Conservation (phyloP, 148 eudicot genomes). For the Rhododendron molle region DNA sequence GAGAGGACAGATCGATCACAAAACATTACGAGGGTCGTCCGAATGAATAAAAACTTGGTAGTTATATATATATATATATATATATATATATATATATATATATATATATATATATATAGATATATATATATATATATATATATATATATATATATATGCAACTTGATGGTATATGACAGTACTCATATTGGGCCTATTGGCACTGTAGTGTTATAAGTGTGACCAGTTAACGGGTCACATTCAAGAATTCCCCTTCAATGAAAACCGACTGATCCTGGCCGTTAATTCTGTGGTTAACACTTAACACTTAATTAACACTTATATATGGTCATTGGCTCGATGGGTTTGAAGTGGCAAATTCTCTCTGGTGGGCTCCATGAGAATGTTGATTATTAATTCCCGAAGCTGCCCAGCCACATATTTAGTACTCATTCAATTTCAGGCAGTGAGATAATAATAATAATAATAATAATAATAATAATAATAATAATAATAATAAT, state of each 20-base stretch:
- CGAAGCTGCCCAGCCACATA: not conserved
- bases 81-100: too few relatives aligned
- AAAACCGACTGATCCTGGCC: conserved; percentile 10
- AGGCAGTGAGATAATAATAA: conserved; percentile 1
- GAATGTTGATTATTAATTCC: not conserved
- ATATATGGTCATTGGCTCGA: not conserved
- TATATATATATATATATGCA: not conserved
- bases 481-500: too few relatives aligned
- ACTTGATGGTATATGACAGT: not conserved
- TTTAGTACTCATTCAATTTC: not conserved
- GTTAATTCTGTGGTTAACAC: conserved; percentile 12
- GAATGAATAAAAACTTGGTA: not conserved
- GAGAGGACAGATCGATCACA: not conserved
- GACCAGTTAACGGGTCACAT: conserved; percentile 8
- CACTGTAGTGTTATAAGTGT: not conserved
- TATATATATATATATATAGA: too few relatives aligned
- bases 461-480: too few relatives aligned
- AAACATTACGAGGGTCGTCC: not conserved
- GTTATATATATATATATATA: too few relatives aligned
- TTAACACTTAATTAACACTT: not conserved
- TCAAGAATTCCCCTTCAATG: conserved; percentile 15
- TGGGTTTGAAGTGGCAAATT: conserved; percentile 19
- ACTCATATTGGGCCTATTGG: not conserved
- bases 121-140: too few relatives aligned
- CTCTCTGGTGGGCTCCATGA: conserved; percentile 1